Conservation (phyloP, 2,329 filamentous ascomycete genomes). For the Myriosclerotinia curreyana region DNA sequence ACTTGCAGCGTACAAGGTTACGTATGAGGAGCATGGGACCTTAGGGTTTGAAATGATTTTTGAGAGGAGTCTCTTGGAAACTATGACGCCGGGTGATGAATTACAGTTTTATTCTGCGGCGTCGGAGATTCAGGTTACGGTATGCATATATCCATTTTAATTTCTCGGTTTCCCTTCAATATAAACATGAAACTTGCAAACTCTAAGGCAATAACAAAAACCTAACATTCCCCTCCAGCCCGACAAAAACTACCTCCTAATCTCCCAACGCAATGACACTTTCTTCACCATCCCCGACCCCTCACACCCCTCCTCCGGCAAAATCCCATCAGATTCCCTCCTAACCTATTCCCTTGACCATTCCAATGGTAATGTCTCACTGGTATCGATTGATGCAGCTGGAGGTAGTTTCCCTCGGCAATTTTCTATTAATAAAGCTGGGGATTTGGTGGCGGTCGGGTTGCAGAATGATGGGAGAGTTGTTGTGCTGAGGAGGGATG, state of each 20-base stretch:
- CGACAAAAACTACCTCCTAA: constrained; percentile 59
- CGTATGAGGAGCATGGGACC: constrained; percentile 29
- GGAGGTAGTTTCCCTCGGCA: constrained; percentile 48
- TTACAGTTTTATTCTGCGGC: constrained; percentile 7
- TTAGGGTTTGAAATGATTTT: constrained; percentile 1
- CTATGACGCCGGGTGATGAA: neutral
- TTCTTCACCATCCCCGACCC: constrained; percentile 50
- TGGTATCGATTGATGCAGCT: constrained; percentile 45
- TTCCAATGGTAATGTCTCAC: constrained; percentile 45
- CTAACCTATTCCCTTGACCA: constrained; percentile 57
- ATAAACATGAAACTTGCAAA: too few species aligned
- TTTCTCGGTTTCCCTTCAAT: neutral
- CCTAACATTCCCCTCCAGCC: constrained; percentile 44
- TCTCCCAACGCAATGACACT: constrained; percentile 65
- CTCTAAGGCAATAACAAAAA: rapidly evolving
- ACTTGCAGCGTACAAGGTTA: constrained; percentile 52
- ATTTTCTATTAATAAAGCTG: constrained; percentile 46
- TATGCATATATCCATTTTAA: neutral
- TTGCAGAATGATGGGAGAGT: constrained; percentile 45
- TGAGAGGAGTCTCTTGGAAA: constrained; percentile 8
- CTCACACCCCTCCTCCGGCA: constrained; percentile 43
- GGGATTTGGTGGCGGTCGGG: constrained; percentile 47
- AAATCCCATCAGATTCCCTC: constrained; percentile 59
- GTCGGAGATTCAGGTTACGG: neutral
- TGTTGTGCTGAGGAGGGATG: constrained; percentile 44